phyloP scores from a whole-genome alignment of 495 filamentous ascomycete species.

The Penicillium paradoxum region DNA sequence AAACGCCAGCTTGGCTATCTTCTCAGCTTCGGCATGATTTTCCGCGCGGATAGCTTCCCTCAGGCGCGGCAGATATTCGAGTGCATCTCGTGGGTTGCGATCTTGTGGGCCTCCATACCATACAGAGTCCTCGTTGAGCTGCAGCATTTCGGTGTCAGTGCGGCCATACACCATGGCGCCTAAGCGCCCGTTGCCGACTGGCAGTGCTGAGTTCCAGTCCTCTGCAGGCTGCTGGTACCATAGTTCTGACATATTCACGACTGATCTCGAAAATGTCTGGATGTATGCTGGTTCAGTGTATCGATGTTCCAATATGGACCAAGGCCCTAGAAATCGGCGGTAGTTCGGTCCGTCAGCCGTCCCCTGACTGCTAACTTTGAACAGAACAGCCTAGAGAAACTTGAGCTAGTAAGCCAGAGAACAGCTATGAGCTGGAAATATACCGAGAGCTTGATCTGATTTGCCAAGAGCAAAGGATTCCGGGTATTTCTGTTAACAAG shows the following conservation, averaged over 20 bases:
- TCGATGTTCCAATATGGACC: not conserved
- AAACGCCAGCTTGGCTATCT: conserved; percentile 35
- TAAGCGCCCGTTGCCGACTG: conserved; percentile 50
- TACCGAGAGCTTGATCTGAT: not conserved
- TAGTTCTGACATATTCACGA: conserved; percentile 23
- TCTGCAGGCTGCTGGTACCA: conserved; percentile 29
- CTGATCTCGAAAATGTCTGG: not conserved
- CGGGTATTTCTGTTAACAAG: not conserved
- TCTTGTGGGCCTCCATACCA: conserved; percentile 49
- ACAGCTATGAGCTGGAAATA: not conserved
- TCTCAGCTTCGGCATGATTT: conserved; percentile 38
- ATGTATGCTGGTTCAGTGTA: not conserved
- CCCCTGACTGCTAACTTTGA: too few relatives aligned
- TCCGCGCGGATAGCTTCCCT: conserved; percentile 38
- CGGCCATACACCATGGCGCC: conserved; percentile 48
- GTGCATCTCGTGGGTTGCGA: conserved; percentile 37
- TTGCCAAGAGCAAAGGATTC: not conserved
- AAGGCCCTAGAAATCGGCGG: not conserved
- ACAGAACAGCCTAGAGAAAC: not conserved
- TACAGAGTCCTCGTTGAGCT: conserved; percentile 50
- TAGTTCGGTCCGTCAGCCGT: conserved; percentile 3
- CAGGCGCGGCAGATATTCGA: conserved; percentile 30
- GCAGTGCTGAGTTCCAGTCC: conserved; percentile 28
- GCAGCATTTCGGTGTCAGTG: conserved; percentile 41
- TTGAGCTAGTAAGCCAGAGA: not conserved